A percentile compares a stretch with the other conserved stretches of the same genome.
These are phyloP conservation scores for Monosporascus cannonballus DNA, from an alignment of 2,329 filamentous ascomycete genomes.

Conservation along the genomic window DNA sequence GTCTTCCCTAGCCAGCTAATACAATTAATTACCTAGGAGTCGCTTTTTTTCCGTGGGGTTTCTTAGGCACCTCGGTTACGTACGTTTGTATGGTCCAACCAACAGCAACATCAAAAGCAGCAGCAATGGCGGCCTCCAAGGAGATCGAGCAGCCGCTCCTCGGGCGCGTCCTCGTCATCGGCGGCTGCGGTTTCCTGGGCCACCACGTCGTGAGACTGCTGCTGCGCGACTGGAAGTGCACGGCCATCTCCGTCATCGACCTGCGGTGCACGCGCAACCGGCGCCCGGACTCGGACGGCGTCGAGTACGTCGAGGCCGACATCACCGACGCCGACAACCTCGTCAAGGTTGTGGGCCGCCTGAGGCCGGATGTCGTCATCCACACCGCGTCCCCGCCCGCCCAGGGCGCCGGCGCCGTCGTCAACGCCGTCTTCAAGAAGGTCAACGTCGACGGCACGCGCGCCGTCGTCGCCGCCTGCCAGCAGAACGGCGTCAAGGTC, in stretches of 20 bases:
- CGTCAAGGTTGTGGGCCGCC: constrained; percentile 54
- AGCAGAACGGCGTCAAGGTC: constrained; percentile 64
- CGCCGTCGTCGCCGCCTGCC: constrained; percentile 69
- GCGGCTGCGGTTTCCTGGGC: constrained; percentile 79
- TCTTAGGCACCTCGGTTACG: background rate
- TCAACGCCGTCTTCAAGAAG: constrained; percentile 61
- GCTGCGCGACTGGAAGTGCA: constrained; percentile 51
- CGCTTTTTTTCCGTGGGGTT: background rate
- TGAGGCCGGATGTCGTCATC: constrained; percentile 76
- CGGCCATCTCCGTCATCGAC: constrained; percentile 64
- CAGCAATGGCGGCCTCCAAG: constrained; percentile 10
- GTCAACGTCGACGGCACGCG: constrained; percentile 87
- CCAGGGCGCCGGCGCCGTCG: constrained; percentile 45
- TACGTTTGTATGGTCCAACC: background rate
- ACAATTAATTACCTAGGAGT: too few species aligned
- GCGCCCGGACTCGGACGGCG: constrained; percentile 46
- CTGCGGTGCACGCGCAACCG: constrained; percentile 66
- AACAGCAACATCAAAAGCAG: background rate
- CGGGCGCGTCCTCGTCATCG: constrained; percentile 70
- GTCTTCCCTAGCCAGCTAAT: too few species aligned
- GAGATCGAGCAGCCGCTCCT: constrained; percentile 37
- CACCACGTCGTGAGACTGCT: constrained; percentile 75
- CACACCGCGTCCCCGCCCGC: constrained; percentile 76
- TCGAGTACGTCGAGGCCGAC: constrained; percentile 69
- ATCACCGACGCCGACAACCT: constrained; percentile 64